A percentile compares a stretch with the other conserved stretches of the same genome.
phyloP scores from a whole-genome alignment of 1,284 basidiomycete species.

The Boletus semigastroideus region DNA sequence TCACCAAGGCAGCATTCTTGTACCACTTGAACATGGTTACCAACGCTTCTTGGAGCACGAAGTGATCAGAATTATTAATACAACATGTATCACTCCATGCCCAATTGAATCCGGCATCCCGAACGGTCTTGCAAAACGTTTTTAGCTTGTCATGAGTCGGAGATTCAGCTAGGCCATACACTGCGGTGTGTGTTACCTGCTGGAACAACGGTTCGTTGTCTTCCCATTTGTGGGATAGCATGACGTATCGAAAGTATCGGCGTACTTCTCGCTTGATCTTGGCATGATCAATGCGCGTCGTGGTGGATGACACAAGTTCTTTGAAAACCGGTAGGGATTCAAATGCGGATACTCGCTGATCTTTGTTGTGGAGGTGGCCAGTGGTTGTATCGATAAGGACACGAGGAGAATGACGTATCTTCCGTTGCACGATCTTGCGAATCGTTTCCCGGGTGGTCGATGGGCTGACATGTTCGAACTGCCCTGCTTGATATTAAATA shows the following conservation, averaged over 20 bases:
- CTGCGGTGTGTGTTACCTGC: background rate
- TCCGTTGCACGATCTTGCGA: background rate
- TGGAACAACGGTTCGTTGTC: background rate
- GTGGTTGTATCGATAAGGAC: background rate
- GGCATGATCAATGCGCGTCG: background rate
- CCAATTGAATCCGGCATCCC: background rate
- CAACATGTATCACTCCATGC: background rate
- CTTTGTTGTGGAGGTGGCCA: background rate
- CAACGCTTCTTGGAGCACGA: background rate
- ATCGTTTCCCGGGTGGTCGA: background rate
- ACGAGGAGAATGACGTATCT: background rate
- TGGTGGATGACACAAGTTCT: background rate
- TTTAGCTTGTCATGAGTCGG: background rate
- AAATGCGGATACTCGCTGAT: background rate
- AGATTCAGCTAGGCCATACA: background rate
- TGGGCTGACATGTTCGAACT: background rate
- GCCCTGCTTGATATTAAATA: background rate
- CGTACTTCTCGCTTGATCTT: background rate
- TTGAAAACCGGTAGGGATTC: background rate
- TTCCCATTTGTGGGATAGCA: background rate
- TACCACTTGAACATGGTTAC: background rate
- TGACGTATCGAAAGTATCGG: background rate
- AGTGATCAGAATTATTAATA: background rate
- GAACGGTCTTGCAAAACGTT: background rate
- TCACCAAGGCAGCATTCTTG: background rate